Percentiles rank a stretch among this genome's conserved stretches.
Evolutionary conservation across 768 basidiomycete species (phyloP).

Genomic region (Kwoniella mangroviensis): DNA sequence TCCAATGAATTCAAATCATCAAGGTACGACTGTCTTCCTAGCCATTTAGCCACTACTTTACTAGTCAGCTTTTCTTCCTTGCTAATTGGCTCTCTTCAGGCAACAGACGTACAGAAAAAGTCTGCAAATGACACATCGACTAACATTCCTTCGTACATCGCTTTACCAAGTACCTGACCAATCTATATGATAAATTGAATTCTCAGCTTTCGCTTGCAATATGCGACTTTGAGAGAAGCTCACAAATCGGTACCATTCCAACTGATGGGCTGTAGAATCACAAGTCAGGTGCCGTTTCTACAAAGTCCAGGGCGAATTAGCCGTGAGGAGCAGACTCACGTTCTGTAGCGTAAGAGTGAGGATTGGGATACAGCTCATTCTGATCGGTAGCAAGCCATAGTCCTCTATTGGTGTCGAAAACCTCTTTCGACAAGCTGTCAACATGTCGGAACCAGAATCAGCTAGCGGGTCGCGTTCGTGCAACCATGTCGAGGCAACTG

Average conservation of each 20-base stretch:
- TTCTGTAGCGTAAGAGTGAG: constrained; percentile 88
- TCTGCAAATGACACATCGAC: constrained; percentile 93
- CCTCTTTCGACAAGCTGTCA: constrained; percentile 79
- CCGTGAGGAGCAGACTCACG: constrained; percentile 60
- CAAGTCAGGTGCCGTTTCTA: background rate
- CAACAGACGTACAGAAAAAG: constrained; percentile 72
- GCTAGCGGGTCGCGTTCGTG: background rate
- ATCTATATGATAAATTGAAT: constrained; percentile 59
- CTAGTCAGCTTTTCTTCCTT: background rate
- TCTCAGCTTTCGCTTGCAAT: background rate
- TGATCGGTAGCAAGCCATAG: constrained; percentile 89
- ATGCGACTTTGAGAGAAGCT: constrained; percentile 1
- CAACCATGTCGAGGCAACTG: background rate
- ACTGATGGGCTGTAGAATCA: constrained; percentile 68
- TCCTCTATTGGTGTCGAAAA: constrained; percentile 91
- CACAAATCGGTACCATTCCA: constrained; percentile 71
- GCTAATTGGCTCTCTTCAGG: too few species aligned
- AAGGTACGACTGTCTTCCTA: constrained; percentile 86
- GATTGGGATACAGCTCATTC: constrained; percentile 94
- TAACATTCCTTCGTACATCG: constrained; percentile 92
- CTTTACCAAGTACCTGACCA: constrained; percentile 91
- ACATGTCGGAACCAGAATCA: background rate
- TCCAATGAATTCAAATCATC: constrained; percentile 93
- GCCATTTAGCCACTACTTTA: constrained; percentile 69
- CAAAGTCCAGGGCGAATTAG: background rate